These are phyloP conservation scores for Melaleuca alternifolia DNA, from an alignment of 345 rosid species.

Conservation along the genomic window DNA sequence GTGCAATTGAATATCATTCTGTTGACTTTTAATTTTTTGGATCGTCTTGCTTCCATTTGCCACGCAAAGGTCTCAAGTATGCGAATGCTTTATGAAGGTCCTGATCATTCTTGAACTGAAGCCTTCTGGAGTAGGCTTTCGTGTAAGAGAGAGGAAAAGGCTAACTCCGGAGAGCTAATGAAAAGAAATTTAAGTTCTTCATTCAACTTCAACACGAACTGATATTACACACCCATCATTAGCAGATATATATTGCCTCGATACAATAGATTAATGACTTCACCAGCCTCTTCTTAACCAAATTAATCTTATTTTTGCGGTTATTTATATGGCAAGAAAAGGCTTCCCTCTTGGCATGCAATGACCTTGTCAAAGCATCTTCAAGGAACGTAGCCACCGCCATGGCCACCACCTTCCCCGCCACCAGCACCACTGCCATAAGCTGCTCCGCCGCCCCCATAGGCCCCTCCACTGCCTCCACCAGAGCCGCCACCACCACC, in stretches of 20 bases:
- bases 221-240: background rate
- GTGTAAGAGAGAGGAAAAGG: background rate
- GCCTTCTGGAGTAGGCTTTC: background rate
- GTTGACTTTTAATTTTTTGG: background rate
- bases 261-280: background rate
- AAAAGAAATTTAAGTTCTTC: background rate
- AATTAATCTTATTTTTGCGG: background rate
- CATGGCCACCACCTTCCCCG: constrained; percentile 22
- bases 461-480: constrained; percentile 11
- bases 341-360: background rate
- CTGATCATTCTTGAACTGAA: background rate
- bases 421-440: constrained; percentile 31
- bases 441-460: constrained; percentile 28
- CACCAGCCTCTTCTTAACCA: background rate
- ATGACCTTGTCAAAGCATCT: background rate
- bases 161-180: background rate
- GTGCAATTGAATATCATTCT: background rate
- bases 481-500: constrained; percentile 28
- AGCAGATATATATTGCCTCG: background rate
- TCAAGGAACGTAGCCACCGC: constrained; percentile 6
- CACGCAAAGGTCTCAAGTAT: background rate
- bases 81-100: background rate
- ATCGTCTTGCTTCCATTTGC: background rate
- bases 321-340: background rate
- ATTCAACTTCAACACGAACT: background rate